Evolutionary conservation across 108 stramenopile genomes (phyloP).

Genomic region (Epipyxis sp.): DNA sequence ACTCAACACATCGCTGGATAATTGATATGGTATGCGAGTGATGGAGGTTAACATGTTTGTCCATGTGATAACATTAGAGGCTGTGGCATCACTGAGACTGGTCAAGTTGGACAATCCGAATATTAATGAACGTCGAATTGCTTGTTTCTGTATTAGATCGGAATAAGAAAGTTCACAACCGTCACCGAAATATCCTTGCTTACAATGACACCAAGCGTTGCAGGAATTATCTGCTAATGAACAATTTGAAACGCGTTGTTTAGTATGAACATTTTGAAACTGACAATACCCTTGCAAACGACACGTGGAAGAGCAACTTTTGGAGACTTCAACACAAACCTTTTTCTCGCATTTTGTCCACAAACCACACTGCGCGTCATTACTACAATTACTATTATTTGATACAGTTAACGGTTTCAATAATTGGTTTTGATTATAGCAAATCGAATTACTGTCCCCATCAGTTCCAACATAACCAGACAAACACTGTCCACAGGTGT

Average conservation of each 20-base stretch:
- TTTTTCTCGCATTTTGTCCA: not conserved
- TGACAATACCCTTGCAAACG: not conserved
- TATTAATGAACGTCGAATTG: not conserved
- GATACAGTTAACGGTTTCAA: not conserved
- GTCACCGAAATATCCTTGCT: not conserved
- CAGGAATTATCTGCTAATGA: not conserved
- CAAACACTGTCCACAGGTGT: constrained; percentile 11
- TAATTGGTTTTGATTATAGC: not conserved
- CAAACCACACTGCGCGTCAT: not conserved
- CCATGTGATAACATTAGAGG: no score
- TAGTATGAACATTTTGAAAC: not conserved
- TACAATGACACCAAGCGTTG: not conserved
- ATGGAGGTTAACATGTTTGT: no score
- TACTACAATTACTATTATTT: not conserved
- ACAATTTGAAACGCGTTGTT: not conserved
- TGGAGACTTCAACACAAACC: not conserved
- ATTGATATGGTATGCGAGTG: no score
- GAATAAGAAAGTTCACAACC: not conserved
- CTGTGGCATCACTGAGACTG: not conserved
- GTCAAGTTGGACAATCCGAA: not conserved
- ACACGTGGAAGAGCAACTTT: not conserved
- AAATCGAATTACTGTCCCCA: not conserved
- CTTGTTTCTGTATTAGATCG: not conserved
- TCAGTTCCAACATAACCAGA: not conserved
- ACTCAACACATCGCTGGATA: no score